phyloP scores from a whole-genome alignment of 2,329 filamentous ascomycete species.

The Juglanconis oblonga region DNA sequence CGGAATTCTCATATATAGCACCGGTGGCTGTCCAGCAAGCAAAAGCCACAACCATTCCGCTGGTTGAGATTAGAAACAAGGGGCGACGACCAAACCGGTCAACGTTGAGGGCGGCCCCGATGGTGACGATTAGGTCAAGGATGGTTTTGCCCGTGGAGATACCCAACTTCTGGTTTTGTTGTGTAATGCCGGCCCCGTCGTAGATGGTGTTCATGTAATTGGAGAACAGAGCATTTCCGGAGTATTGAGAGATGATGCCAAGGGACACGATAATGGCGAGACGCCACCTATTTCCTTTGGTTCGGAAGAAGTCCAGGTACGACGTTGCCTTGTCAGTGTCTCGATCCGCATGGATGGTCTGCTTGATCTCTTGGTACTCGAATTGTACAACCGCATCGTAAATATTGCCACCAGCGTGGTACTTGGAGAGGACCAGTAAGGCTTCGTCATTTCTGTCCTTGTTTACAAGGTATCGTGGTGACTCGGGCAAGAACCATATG shows the following conservation, averaged over 20 bases:
- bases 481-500: conserved; percentile 19
- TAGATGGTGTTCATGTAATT: conserved; percentile 63
- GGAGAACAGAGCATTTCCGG: conserved; percentile 60
- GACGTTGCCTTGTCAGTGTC: conserved; percentile 42
- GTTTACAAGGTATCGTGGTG: conserved; percentile 18
- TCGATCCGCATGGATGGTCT: conserved; percentile 56
- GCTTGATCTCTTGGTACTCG: conserved; percentile 61
- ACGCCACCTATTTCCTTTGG: conserved; percentile 59
- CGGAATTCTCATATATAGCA: conserved; percentile 45
- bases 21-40: conserved; percentile 48
- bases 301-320: conserved; percentile 58
- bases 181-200: conserved; percentile 53
- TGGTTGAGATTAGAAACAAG: conserved; percentile 45
- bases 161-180: conserved; percentile 50
- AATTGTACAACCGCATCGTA: conserved; percentile 57
- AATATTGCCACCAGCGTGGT: conserved; percentile 58
- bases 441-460: conserved; percentile 55
- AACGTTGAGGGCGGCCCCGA: conserved; percentile 46
- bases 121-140: conserved; percentile 52
- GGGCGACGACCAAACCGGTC: conserved; percentile 47
- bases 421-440: conserved; percentile 57
- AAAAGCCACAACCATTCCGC: conserved; percentile 46
- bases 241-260: conserved; percentile 63
- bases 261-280: conserved; percentile 57
- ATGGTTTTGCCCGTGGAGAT: conserved; percentile 49